phyloP scores from a whole-genome alignment of 257 asterid genomes.

The Nyctanthes arbortristis region DNA sequence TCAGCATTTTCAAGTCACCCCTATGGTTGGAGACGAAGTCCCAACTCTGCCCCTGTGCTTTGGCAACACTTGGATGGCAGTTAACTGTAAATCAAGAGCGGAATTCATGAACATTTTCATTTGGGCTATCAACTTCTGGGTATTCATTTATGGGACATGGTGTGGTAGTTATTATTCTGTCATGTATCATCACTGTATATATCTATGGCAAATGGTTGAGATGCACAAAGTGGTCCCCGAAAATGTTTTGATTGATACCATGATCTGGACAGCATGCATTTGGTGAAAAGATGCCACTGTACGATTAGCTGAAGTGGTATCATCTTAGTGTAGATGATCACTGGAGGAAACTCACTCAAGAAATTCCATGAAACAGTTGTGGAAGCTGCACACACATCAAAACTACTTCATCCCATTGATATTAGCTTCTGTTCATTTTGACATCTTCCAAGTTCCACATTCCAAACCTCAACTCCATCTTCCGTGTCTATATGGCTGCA shows the following conservation, averaged over 20 bases:
- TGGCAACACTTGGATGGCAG: slow-evolving; percentile 53
- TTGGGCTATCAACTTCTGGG: no score
- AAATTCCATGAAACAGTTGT: slow-evolving; percentile 42
- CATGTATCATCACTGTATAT: slow-evolving; percentile 58
- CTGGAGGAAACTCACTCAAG: slow-evolving; percentile 55
- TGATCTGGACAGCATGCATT: slow-evolving; percentile 60
- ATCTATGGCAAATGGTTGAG: slow-evolving; percentile 74
- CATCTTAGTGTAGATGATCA: slow-evolving; percentile 54
- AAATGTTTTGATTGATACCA: slow-evolving; percentile 59
- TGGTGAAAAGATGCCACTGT: slow-evolving; percentile 50
- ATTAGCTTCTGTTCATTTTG: slow-evolving; percentile 46
- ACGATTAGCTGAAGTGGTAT: slow-evolving; percentile 49
- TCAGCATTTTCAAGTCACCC: slow-evolving; percentile 51
- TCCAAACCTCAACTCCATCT: slow-evolving; percentile 54
- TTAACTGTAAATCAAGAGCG: not conserved
- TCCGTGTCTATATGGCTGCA: slow-evolving; percentile 52
- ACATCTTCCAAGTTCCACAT: slow-evolving; percentile 56
- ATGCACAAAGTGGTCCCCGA: slow-evolving; percentile 68
- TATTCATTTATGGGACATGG: slow-evolving; percentile 54
- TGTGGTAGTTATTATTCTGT: slow-evolving; percentile 32
- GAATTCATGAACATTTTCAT: not conserved
- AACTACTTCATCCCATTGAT: slow-evolving; percentile 50
- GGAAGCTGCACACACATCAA: slow-evolving; percentile 29
- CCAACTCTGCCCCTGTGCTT: slow-evolving; percentile 48
- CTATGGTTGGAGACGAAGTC: slow-evolving; percentile 58